Percentiles rank a stretch among this genome's conserved stretches.
Evolutionary conservation across 768 basidiomycete genomes (phyloP).

Genomic region (Mycena indigotica): DNA sequence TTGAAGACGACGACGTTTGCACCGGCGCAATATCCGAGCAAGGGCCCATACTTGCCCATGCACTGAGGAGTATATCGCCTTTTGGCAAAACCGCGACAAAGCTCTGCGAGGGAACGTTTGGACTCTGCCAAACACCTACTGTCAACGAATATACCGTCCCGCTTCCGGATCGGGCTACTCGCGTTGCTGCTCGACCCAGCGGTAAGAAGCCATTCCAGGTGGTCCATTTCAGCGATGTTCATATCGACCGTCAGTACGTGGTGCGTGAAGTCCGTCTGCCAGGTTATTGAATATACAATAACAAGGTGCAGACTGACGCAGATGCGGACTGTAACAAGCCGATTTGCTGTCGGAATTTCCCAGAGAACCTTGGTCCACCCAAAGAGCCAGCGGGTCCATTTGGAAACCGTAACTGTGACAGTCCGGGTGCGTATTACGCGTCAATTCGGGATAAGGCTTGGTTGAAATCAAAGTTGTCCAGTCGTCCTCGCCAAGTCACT

Average conservation of each 20-base stretch:
- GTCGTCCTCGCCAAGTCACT: conserved; percentile 48
- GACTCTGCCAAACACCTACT: conserved; percentile 52
- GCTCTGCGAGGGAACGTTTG: conserved; percentile 57
- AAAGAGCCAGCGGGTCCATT: conserved; percentile 49
- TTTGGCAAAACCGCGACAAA: conserved; percentile 52
- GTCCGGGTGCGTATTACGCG: conserved; percentile 34
- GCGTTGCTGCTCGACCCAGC: conserved; percentile 36
- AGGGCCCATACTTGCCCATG: conserved; percentile 61
- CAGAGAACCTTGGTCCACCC: conserved; percentile 40
- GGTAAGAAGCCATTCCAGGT: conserved; percentile 54
- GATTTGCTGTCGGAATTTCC: conserved; percentile 60
- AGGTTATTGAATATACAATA: not conserved
- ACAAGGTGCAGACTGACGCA: conserved; percentile 44
- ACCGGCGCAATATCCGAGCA: conserved; percentile 50
- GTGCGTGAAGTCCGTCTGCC: conserved; percentile 39
- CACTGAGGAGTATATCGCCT: conserved; percentile 50
- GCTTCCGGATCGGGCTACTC: conserved; percentile 45
- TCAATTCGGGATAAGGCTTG: not conserved
- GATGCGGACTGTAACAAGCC: conserved; percentile 63
- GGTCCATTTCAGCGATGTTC: conserved; percentile 64
- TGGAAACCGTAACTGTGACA: conserved; percentile 55
- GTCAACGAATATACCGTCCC: conserved; percentile 47
- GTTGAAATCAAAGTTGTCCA: too few species aligned
- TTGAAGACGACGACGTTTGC: conserved; percentile 61
- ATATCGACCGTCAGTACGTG: conserved; percentile 59